phyloP scores from a whole-genome alignment of 2,329 filamentous ascomycete species.

The Talaromyces sp. region DNA sequence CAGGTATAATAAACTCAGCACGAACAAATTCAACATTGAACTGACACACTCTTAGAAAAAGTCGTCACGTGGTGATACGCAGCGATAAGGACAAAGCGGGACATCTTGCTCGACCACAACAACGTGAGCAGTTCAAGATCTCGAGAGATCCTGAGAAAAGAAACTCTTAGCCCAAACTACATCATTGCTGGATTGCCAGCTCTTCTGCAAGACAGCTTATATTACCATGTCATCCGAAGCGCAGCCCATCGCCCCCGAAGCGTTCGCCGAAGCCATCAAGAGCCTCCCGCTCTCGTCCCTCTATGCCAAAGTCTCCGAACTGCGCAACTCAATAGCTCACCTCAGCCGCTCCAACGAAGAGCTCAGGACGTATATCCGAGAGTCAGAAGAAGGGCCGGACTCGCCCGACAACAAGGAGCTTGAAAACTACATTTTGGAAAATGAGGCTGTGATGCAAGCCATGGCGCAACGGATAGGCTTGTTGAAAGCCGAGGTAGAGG shows the following conservation, averaged over 20 bases:
- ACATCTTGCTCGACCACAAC: not conserved
- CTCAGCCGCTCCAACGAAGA: slow-evolving; percentile 54
- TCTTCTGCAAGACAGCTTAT: not conserved
- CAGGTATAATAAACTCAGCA: not conserved
- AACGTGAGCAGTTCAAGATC: not conserved
- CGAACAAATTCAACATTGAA: not conserved
- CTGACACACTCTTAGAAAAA: not conserved
- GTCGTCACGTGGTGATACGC: not conserved
- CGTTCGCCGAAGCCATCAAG: slow-evolving; percentile 52
- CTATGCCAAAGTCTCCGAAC: slow-evolving; percentile 57
- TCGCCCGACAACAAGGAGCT: slow-evolving; percentile 37
- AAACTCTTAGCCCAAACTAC: not conserved
- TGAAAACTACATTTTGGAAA: slow-evolving; percentile 48
- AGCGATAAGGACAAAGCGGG: not conserved
- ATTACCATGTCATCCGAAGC: slow-evolving; percentile 45
- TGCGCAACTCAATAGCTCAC: slow-evolving; percentile 56
- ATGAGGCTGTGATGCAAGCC: slow-evolving; percentile 50
- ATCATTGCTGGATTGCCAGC: not conserved
- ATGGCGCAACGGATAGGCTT: slow-evolving; percentile 53
- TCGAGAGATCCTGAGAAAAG: not conserved
- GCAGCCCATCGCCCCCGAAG: slow-evolving; percentile 44
- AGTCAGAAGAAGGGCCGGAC: slow-evolving; percentile 39
- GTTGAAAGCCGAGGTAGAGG: slow-evolving; percentile 48
- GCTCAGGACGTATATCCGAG: slow-evolving; percentile 46
- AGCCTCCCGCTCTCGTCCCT: slow-evolving; percentile 54